Conservation (phyloP, 1,139 yeast genomes). For the Schwanniomyces etchellsii region DNA sequence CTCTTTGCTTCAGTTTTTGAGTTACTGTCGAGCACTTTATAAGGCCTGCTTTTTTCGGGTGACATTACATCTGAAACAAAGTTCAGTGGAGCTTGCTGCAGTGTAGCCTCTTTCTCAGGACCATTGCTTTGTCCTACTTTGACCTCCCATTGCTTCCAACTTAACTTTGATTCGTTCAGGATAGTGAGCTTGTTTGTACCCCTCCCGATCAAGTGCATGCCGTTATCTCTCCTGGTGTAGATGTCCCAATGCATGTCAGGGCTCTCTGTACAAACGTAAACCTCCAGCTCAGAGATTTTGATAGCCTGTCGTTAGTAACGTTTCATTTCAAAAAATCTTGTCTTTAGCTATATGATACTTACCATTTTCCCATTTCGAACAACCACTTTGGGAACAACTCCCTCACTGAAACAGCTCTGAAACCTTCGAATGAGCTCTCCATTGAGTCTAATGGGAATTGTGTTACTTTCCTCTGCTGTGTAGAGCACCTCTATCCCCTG, state of each 20-base stretch:
- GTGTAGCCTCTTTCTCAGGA: constrained; percentile 1
- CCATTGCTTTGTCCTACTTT: constrained; percentile 1
- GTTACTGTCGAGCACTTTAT: constrained; percentile 16
- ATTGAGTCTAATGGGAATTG: constrained; percentile 23
- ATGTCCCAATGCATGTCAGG: constrained; percentile 36
- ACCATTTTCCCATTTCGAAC: constrained; percentile 33
- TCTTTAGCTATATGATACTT: constrained; percentile 10
- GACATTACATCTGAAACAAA: constrained; percentile 1
- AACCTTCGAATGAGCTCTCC: constrained; percentile 20
- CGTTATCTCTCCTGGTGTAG: constrained; percentile 15
- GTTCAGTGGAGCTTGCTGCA: background rate
- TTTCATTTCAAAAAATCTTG: background rate
- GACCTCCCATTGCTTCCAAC: constrained; percentile 14
- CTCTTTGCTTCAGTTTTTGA: constrained; percentile 11
- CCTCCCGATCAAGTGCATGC: constrained; percentile 23
- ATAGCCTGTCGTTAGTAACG: constrained; percentile 17
- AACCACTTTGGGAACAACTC: constrained; percentile 23
- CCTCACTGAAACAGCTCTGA: constrained; percentile 11
- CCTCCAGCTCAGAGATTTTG: constrained; percentile 20
- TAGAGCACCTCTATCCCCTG: no score
- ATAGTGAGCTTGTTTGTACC: constrained; percentile 28
- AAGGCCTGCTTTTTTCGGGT: constrained; percentile 11
- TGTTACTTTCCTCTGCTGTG: constrained; percentile 10
- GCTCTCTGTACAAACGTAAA: constrained; percentile 28
- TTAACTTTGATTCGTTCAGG: constrained; percentile 25